Base-by-base conservation (phyloP, 2,329 filamentous ascomycete genomes). In the Phialophora macrospora region DNA sequence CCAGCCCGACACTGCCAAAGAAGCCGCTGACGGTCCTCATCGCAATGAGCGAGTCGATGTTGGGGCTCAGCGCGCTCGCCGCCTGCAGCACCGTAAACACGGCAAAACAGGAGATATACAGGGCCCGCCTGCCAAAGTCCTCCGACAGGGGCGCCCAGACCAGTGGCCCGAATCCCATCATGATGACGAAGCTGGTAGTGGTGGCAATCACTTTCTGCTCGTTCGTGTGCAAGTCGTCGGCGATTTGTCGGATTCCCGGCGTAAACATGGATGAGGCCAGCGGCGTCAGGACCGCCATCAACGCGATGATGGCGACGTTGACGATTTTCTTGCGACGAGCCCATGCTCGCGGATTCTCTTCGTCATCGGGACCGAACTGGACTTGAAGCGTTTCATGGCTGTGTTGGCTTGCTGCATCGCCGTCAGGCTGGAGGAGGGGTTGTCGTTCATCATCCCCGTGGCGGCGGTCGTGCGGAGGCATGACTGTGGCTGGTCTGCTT, bases 81-180 rank as follows among this genome's bases (percentile, higher is more conserved):
- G 83, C 80, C 60, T 84, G 81, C 12, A 84, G 71, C 8, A 82
- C 84, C 3, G 85, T 86, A 11, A 87, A 90, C 54, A 86, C 82
- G 6, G 84, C 86, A 64, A 90, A 82, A 56, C 86, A 87, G 75
- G 90, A 88, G 70, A 91, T 77, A 61, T 88, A 88, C 74, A 93
- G 90, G 46, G 89, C 74, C 38, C 86, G 81, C 34, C 91, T 85
- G 38, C 91, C 91, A 72, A 83, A 86, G 44, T 90, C 80, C 78
- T 94, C 91, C 1, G 87, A 90, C 3, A 93, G 78, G 0, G 90
- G 90, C 1, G 90, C 90, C 81, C 89, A 91, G 17, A 93, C 80
- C 0, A 86, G 84, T 1, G 90, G 90, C 0, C 90, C 90, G 64
- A 90, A 72, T 8, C 82, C 82, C 1, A 84, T 74, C 75, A 81